Base-by-base conservation (phyloP, 2,329 filamentous ascomycete genomes). In the Didymosphaeria variabile region DNA sequence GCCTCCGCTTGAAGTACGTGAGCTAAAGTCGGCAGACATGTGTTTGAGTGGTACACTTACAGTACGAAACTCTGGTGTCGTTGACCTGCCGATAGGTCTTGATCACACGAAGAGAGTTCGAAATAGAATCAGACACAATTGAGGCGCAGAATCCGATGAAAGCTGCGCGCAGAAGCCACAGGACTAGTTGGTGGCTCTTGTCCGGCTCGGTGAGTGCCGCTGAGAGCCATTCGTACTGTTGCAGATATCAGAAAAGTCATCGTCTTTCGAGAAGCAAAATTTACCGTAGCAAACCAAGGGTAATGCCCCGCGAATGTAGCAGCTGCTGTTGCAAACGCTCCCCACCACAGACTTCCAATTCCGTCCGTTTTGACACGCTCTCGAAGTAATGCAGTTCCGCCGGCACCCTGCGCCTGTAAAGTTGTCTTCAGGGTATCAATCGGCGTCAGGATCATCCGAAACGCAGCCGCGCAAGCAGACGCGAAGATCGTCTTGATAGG, bases 51-150 rank as follows among this genome's bases (percentile, higher is more conserved):
- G 1, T 29, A 13, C 9, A 54, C 57, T 5, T 49, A 59, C 57
- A 53, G 17, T 74, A 74, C 2, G 72, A 73, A 0, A 74, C 62
- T 9, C 62, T 67, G 2, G 66, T 70, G 15, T 73, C 71, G 12
- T 74, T 72, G 15, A 74, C 72, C 26, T 74, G 72, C 15, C 72
- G 67, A 52, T 74, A 74, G 2, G 72, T 74, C 53, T 74, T 74
- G 3, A 74, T 65, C 2, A 74, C 71, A 1, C 72, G 58, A 15
- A 74, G 53, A 6, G 72, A 74, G 19, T 74, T 74, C 0, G 70
- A 73, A 13, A 74, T 69, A 0, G 72, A 69, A 34, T 73, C 72
- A 7, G 72, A 74, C 2, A 64, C 66, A 1, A 74, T 60, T 0
- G 72, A 74, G 3, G 72, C 72, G 52, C 72, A 74, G 53, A 74